These are phyloP conservation scores for Penicillium aurantiogriseum DNA, from an alignment of 2,329 filamentous ascomycete genomes.

Conservation along the genomic window DNA sequence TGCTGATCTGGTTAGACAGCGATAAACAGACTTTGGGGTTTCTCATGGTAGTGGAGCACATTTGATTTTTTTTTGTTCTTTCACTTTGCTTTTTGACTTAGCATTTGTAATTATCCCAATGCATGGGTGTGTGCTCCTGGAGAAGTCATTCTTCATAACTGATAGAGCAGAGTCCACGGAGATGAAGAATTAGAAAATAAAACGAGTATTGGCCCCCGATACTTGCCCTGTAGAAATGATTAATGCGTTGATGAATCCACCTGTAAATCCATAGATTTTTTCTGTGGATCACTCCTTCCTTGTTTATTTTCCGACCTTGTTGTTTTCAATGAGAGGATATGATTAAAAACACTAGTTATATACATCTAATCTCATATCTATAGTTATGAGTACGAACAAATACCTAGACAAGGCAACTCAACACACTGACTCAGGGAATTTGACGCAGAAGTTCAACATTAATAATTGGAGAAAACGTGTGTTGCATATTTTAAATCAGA, in stretches of 20 bases:
- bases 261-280: no score
- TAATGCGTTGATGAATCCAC: no score
- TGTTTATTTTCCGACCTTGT: no score
- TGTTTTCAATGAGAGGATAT: no score
- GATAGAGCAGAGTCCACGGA: not conserved
- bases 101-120: not conserved
- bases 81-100: not conserved
- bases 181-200: not conserved
- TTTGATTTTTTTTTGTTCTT: not conserved
- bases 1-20: not conserved
- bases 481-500: not conserved
- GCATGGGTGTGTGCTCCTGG: not conserved
- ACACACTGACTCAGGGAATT: no score
- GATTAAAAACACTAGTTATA: no score
- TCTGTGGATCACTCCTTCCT: no score
- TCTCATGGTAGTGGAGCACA: not conserved
- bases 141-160: not conserved
- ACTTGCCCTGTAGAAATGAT: not conserved
- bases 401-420: no score
- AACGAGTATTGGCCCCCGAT: not conserved
- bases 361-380: no score
- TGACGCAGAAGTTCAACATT: no score
- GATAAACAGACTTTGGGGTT: not conserved
- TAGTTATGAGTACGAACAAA: no score
- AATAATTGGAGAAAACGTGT: not conserved